Evolutionary conservation across 495 filamentous ascomycete species (phyloP), one percentile per base, ranked within the genome.

Genomic region (Podospora australis): DNA sequence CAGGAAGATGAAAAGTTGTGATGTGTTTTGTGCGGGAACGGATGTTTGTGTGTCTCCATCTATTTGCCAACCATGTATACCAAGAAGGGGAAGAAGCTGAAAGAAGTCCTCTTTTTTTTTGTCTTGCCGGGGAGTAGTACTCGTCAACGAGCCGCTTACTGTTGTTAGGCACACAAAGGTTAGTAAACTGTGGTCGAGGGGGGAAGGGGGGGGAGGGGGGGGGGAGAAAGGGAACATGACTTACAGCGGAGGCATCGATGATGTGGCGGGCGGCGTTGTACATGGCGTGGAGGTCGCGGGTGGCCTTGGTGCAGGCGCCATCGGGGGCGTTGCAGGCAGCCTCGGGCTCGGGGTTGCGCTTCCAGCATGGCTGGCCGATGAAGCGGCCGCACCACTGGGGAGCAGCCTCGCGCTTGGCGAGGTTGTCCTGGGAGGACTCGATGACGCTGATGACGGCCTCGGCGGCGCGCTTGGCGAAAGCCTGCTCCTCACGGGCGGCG

Each of bases 261-360:
- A 68, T 57, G 50, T 30, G 36, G 39, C 63, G 61, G 20, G 65
- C 61, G n/a, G 50, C 49, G 40, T 56, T 55, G 49, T 60, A 55
- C 49, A 65, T 59, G 53, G 57, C 54, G 47, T 65, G 53, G 40
- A 66, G 54, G 49, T 70, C 65, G 39, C 66, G 59, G 38, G 52
- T 55, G 50, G 63, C 66, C 55, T 60, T 62, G 49, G 54, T 60
- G 55, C 66, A 69, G 14, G 53, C 46, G 10, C 59, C 62, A 7
- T 23, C 44, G 53, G 56, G 57, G 46, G 51, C 43, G 52, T 62
- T 45, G 55, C 64, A 65, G 17, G 50, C 35, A 14, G 53, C 54
- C 47, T 57, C 52, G 29, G 54, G 56, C 14, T 20, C n/a, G 28
- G 57, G 63, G 20, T 51, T 53, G 35, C 62, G 56, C 56, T 65